Evolutionary conservation across 2,329 filamentous ascomycete species (phyloP).

Genomic region (Cercospora berteroae): DNA sequence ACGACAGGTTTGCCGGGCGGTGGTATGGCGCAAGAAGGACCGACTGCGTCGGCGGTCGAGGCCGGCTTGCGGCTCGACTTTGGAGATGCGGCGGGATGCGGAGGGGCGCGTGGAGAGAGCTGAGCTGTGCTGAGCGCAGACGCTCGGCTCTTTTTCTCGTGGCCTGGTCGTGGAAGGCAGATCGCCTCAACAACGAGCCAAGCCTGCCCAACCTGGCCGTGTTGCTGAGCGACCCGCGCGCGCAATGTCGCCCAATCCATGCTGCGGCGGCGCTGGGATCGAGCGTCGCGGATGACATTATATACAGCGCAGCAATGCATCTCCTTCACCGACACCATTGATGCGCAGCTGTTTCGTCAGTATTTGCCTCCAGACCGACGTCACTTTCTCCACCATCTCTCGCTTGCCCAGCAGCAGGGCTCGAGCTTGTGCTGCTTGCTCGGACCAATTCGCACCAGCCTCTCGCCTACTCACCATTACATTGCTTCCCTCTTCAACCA

Average conservation of each 20-base stretch:
- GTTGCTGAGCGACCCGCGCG: neutral
- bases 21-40: neutral
- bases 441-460: neutral
- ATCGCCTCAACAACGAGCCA: constrained; percentile 1
- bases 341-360: neutral
- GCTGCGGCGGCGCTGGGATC: neutral
- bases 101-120: constrained; percentile 5
- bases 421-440: constrained; percentile 1
- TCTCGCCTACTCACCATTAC: neutral
- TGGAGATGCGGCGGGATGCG: neutral
- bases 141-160: neutral
- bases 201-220: neutral
- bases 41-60: neutral
- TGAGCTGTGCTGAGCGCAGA: neutral
- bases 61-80: neutral
- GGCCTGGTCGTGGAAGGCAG: neutral
- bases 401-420: neutral
- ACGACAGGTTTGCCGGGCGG: neutral
- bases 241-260: neutral
- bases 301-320: neutral
- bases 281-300: neutral
- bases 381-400: neutral
- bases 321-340: neutral
- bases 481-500: neutral
- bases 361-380: neutral